These are phyloP conservation scores for Clathrus columnatus DNA, from an alignment of 768 basidiomycete species.

Conservation along the genomic window DNA sequence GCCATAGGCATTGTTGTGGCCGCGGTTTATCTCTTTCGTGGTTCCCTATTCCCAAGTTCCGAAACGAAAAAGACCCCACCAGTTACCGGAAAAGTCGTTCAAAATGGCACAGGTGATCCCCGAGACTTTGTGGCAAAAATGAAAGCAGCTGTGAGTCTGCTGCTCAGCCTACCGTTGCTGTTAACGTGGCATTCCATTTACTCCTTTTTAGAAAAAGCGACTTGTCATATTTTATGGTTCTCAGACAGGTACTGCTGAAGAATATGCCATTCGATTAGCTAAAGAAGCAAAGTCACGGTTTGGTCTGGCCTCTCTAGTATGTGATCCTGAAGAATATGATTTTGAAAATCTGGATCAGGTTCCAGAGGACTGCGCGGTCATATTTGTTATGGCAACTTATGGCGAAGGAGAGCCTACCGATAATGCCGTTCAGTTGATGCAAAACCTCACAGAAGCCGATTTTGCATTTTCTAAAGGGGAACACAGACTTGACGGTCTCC, in stretches of 20 bases:
- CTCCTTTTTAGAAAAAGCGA: slow-evolving; percentile 79
- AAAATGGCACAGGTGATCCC: slow-evolving; percentile 77
- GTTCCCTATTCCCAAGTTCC: slow-evolving; percentile 63
- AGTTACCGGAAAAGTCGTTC: slow-evolving; percentile 29
- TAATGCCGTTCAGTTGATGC: slow-evolving; percentile 91
- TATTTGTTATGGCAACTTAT: slow-evolving; percentile 98
- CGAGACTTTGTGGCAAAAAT: slow-evolving; percentile 91
- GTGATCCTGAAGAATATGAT: slow-evolving; percentile 98
- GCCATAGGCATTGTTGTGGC: slow-evolving; percentile 68
- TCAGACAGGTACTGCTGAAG: slow-evolving; percentile 97
- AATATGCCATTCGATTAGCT: slow-evolving; percentile 93
- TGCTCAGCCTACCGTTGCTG: not conserved
- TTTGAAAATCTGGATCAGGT: slow-evolving; percentile 92
- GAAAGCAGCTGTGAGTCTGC: slow-evolving; percentile 72
- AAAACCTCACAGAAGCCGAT: slow-evolving; percentile 78
- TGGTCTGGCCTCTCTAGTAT: slow-evolving; percentile 90
- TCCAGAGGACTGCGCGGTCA: slow-evolving; percentile 77
- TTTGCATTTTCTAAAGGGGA: slow-evolving; percentile 82
- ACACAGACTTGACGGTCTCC: slow-evolving; percentile 70
- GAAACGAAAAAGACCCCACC: slow-evolving; percentile 49
- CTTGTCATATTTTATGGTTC: slow-evolving; percentile 97
- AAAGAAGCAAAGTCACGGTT: slow-evolving; percentile 98
- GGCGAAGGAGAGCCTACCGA: slow-evolving; percentile 99
- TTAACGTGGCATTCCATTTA: slow-evolving; percentile 10
- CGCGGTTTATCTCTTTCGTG: slow-evolving; percentile 73